Base-by-base conservation (phyloP, 2,329 filamentous ascomycete species). In the Periglandula ipomoeae region DNA sequence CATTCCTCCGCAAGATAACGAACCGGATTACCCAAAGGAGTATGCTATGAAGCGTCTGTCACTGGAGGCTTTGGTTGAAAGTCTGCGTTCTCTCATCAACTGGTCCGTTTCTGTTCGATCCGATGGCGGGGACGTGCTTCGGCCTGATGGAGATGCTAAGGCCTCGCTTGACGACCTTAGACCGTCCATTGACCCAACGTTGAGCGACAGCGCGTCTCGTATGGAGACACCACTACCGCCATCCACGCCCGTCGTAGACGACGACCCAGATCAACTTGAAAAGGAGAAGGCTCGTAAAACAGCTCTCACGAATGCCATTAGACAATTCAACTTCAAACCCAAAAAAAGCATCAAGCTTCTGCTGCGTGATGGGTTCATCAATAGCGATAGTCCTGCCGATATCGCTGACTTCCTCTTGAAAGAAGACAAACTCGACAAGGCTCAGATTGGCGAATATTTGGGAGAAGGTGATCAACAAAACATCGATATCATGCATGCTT, bases 401-500 rank as follows among this genome's bases (percentile, higher is more conserved):
- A 88, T 98, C 59, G 93, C 90, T 15, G 74, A 68, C 17, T 98
- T 98, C 63, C 70, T 98, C 19, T 64, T 91, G 8, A 78, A 75
- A 27, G 91, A 93, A 58, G 89, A 95, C 13, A 81, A 83, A 26
- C 73, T 98, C 3, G 88, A 96, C 69, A 98, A 98, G 69, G 81
- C 87, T 4, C 85, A 90, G 61, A 84, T 98, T 41, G 93, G 93
- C 58, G 93, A 98, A 65, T 98, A 86, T 57, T 77, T 98, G 6
- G 93, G 93, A 38, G 93, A 98, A 66, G 93, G 89, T 30, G 91
- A 98, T 10, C 76, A 89, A 2, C 84, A 90, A 61, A 94, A 97
- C 61, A 90, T 98, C 58, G 89, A 91, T 53, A 95, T 89, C 57
- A 98, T 98, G 93, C 93, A 98, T 65, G 88, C 89, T 4, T 98